These are phyloP conservation scores for Botryosphaeria dothidea DNA, from an alignment of 2,329 filamentous ascomycete species.

Conservation along the genomic window DNA sequence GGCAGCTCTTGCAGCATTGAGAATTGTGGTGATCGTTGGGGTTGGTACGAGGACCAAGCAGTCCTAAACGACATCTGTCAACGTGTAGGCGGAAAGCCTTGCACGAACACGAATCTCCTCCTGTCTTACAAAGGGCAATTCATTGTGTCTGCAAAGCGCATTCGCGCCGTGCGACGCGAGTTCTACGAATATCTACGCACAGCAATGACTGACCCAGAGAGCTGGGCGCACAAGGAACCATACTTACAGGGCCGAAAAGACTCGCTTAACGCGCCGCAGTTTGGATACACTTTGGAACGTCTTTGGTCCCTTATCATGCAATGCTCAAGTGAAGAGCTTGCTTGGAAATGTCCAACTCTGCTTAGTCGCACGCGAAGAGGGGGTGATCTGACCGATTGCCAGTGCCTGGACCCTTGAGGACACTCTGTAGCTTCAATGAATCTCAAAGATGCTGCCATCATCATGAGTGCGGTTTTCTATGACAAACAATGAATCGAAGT, in stretches of 20 bases:
- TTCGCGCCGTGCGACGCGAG: slow-evolving; percentile 36
- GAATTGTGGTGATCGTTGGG: slow-evolving; percentile 41
- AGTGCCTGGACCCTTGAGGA: slow-evolving; percentile 34
- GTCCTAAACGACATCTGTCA: not conserved
- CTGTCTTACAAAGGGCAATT: slow-evolving; percentile 52
- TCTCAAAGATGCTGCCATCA: no score
- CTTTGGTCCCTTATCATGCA: slow-evolving; percentile 33
- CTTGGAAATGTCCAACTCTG: slow-evolving; percentile 30
- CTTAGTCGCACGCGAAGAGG: slow-evolving; percentile 27
- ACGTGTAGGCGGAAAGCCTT: no score
- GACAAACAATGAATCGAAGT: no score
- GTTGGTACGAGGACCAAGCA: slow-evolving; percentile 3
- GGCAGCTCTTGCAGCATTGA: slow-evolving; percentile 41
- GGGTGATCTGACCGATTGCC: slow-evolving; percentile 29
- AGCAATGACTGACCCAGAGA: slow-evolving; percentile 26
- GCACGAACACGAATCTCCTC: slow-evolving; percentile 24
- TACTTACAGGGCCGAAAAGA: slow-evolving; percentile 26
- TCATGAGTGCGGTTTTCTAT: no score
- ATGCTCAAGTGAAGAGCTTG: slow-evolving; percentile 29
- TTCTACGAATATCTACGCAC: slow-evolving; percentile 38
- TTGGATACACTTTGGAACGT: slow-evolving; percentile 33
- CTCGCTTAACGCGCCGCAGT: slow-evolving; percentile 28
- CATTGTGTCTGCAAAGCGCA: slow-evolving; percentile 45
- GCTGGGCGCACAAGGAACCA: slow-evolving; percentile 29
- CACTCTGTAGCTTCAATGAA: no score